These are phyloP conservation scores for Aspergillus pseudoglaucus DNA, from an alignment of 2,329 filamentous ascomycete genomes.

Conservation along the genomic window DNA sequence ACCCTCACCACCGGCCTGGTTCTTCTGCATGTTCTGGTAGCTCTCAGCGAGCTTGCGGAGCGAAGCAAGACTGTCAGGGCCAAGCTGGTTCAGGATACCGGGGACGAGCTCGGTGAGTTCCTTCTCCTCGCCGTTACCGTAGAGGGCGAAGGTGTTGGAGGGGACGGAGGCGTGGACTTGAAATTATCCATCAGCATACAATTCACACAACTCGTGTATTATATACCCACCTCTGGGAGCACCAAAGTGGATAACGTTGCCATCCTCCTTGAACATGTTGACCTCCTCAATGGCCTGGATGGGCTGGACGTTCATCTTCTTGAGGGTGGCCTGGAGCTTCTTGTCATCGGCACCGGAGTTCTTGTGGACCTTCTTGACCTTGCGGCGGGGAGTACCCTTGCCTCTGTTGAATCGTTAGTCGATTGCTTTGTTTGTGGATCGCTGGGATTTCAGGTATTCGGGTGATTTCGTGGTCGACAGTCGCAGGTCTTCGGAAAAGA, in stretches of 20 bases:
- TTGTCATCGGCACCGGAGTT: constrained; percentile 94
- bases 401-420: constrained; percentile 52
- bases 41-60: constrained; percentile 98
- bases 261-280: constrained; percentile 99
- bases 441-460: neutral
- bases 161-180: constrained; percentile 93
- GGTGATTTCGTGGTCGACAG: neutral
- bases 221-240: constrained; percentile 79
- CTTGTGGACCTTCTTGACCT: constrained; percentile 96
- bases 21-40: constrained; percentile 99
- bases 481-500: neutral
- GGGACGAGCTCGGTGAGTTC: constrained; percentile 99
- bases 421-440: constrained; percentile 9
- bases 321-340: constrained; percentile 94
- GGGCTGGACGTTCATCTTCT: constrained; percentile 99
- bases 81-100: constrained; percentile 98
- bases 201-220: neutral
- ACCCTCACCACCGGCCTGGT: constrained; percentile 67
- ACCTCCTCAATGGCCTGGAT: constrained; percentile 99
- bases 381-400: constrained; percentile 96
- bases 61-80: constrained; percentile 93
- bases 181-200: neutral
- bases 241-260: constrained; percentile 99
- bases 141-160: constrained; percentile 99
- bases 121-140: constrained; percentile 98